Evolutionary conservation across 106 monocot species (phyloP), one percentile per base, ranked within the genome.

Genomic region (Dendrobium nobile): DNA sequence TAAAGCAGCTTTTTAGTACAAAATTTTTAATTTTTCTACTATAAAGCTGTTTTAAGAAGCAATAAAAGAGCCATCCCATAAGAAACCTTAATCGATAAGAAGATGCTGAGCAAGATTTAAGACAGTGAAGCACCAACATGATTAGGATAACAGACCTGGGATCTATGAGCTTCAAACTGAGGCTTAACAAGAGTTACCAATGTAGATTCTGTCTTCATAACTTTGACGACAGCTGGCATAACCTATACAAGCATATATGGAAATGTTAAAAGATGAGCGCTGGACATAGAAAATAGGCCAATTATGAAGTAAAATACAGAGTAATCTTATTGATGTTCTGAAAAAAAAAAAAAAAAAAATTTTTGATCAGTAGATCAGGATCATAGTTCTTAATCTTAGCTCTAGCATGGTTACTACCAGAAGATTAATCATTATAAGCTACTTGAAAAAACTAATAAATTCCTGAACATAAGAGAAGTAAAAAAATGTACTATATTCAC

Each of bases 141-240:
- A 74, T 16, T 54, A 48, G 33, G 70, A 75, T n/a, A 41, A 54
- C 77, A 78, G 81, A 94, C 94, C 92, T 99, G 95, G 19, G 92
- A 95, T 85, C 85, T 89, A 20, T 84, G 98, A 80, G 98, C 98
- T 75, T 99, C 98, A 86, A 99, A 95, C 79, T 99, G 98, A 88
- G 98, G 98, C 70, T 99, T 99, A 78, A 99, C 85, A 33, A 99
- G 85, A 80, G 98, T 95, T 26, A 95, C 83, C 84, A 99, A 80
- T 54, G 82, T 91, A 82, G 88, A 89, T 4, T 92, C 93, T 17
- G 55, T 6, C 84, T 95, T 99, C 95, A 99, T 99, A 78, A 95
- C 88, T 76, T 86, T 88, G 31, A 99, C 59, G 9, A 99, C 91
- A 78, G 98, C 92, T 77, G 98, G 95, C 94, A 95, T 99, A 20